Evolutionary conservation across 768 basidiomycete species (phyloP), one percentile per base, ranked within the genome.

Genomic region (Mycena venus): DNA sequence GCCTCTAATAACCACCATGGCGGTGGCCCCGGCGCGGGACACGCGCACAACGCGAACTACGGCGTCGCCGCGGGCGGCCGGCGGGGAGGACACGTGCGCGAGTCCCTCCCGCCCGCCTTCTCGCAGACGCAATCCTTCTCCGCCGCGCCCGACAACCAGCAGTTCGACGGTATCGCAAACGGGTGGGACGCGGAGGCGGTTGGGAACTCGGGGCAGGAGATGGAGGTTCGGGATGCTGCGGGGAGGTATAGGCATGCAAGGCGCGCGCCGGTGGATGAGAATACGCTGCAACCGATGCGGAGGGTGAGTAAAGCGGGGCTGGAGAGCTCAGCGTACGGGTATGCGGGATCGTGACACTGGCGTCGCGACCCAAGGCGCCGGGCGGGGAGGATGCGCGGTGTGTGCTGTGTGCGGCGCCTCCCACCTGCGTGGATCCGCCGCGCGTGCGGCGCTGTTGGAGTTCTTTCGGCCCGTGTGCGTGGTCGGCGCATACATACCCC

Each of bases 221-320:
- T 94, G 89, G 97, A 98, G 86, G 92, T 98, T 68, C 94, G 93
- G 81, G 96, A 98, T 81, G 89, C 90, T 17, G 89, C 88, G 75
- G 97, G 97, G 63, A 89, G 96, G 68, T 98, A 97, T 84, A 86
- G 96, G 56, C 97, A 97, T 84, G 93, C 94, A 67, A 88, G 96
- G 75, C 88, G 93, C 53, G 95, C 96, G 32, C 96, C 97, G 3
- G 96, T 97, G 31, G 90, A 97, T 79, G 94, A 95, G 83, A 93
- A 86, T 51, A 98, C 97, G 40, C 83, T 98, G 75, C 96, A 98
- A 82, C 97, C 97, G 31, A 88, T 95, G 88, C 86, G 97, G 73
- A 87, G 97, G 75, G 96, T 96, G 73, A 96, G 95, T 82, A 98
- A 98, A 84, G 96, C 97, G 7, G 97, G 97, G 36, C 83, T 98